phyloP scores from a whole-genome alignment of 768 basidiomycete genomes.

The Trametes cingulata region DNA sequence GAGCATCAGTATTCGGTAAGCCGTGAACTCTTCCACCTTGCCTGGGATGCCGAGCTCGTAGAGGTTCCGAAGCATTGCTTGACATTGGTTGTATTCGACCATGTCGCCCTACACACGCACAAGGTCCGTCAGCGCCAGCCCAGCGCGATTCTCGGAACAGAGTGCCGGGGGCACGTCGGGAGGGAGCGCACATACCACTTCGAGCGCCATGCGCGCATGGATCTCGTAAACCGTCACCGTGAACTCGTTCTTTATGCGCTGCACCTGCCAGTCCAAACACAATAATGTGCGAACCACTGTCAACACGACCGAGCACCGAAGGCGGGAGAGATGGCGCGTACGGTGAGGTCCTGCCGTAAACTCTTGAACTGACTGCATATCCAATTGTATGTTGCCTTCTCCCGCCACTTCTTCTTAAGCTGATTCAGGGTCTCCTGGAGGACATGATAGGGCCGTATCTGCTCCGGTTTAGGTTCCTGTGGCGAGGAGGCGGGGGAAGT shows the following conservation, averaged over 20 bases:
- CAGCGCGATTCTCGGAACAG: too few relatives aligned
- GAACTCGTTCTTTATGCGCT: slow-evolving; percentile 98
- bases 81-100: slow-evolving; percentile 99
- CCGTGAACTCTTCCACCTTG: slow-evolving; percentile 93
- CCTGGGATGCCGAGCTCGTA: slow-evolving; percentile 94
- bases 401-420: slow-evolving; percentile 86
- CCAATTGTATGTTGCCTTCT: slow-evolving; percentile 79
- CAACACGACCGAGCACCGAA: slow-evolving; percentile 15
- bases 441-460: slow-evolving; percentile 85
- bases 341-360: slow-evolving; percentile 94
- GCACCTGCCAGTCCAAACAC: slow-evolving; percentile 61
- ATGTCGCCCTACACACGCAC: slow-evolving; percentile 75
- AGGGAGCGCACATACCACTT: slow-evolving; percentile 59
- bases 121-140: slow-evolving; percentile 3
- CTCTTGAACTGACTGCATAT: slow-evolving; percentile 99
- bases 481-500: neutral
- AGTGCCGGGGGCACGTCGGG: neutral
- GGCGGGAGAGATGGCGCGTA: slow-evolving; percentile 44
- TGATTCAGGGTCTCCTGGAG: slow-evolving; percentile 83
- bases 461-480: slow-evolving; percentile 92
- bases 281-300: slow-evolving; percentile 20
- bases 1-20: slow-evolving; percentile 96
- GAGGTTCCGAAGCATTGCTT: slow-evolving; percentile 82
- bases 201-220: slow-evolving; percentile 95
- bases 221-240: slow-evolving; percentile 98